A percentile compares a stretch with the other conserved stretches of the same genome.
Evolutionary conservation across 2,329 filamentous ascomycete species (phyloP).

Genomic region (Cladobotryum mycophilum): DNA sequence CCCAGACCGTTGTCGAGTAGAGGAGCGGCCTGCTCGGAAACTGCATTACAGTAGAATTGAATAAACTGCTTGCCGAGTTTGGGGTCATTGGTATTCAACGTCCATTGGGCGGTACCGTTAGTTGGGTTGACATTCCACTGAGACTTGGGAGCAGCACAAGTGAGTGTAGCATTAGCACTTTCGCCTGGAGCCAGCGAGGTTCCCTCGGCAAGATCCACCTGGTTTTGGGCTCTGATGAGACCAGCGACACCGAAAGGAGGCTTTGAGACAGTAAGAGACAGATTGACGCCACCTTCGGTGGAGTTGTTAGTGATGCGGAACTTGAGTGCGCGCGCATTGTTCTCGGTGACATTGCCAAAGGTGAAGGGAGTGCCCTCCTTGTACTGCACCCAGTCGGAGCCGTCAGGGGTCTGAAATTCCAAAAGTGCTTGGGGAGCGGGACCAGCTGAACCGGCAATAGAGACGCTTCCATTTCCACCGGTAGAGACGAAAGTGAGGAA

Average conservation of each 20-base stretch:
- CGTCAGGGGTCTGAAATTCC: slow-evolving; percentile 49
- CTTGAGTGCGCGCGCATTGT: slow-evolving; percentile 39
- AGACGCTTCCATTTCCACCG: slow-evolving; percentile 43
- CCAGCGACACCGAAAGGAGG: slow-evolving; percentile 51
- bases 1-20: slow-evolving; percentile 37
- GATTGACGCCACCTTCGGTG: slow-evolving; percentile 35
- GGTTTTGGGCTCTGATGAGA: slow-evolving; percentile 48
- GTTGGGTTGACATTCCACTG: slow-evolving; percentile 52
- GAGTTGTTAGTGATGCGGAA: slow-evolving; percentile 50
- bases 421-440: slow-evolving; percentile 43
- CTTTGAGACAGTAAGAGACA: slow-evolving; percentile 55
- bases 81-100: slow-evolving; percentile 51
- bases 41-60: slow-evolving; percentile 45
- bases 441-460: slow-evolving; percentile 44
- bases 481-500: slow-evolving; percentile 42
- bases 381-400: slow-evolving; percentile 44
- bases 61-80: slow-evolving; percentile 46
- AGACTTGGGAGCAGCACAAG: slow-evolving; percentile 49
- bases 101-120: slow-evolving; percentile 44
- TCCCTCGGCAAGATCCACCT: slow-evolving; percentile 52
- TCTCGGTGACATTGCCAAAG: slow-evolving; percentile 51
- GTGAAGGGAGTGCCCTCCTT: slow-evolving; percentile 38
- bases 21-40: slow-evolving; percentile 47
- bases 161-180: slow-evolving; percentile 45
- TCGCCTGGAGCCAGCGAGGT: slow-evolving; percentile 43